phyloP scores from a whole-genome alignment of 2,329 filamentous ascomycete genomes.

The Bretziella fagacearum region DNA sequence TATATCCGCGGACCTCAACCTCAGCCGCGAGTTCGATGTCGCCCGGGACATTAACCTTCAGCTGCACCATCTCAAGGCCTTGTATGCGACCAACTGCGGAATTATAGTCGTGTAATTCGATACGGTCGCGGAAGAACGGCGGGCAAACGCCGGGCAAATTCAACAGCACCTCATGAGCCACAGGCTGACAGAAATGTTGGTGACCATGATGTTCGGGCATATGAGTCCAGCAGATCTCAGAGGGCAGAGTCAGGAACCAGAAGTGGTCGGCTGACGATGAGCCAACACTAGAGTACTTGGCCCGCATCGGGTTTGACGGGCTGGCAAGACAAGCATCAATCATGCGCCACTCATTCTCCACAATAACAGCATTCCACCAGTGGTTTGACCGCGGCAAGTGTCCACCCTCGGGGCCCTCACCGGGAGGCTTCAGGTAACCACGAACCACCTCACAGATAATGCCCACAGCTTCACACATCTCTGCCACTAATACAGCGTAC shows the following conservation, averaged over 20 bases:
- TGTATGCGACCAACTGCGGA: constrained; percentile 74
- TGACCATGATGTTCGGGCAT: constrained; percentile 74
- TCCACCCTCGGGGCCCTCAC: constrained; percentile 64
- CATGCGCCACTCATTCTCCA: constrained; percentile 91
- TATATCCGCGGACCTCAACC: constrained; percentile 68
- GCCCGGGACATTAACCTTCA: constrained; percentile 71
- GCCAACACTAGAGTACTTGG: constrained; percentile 56
- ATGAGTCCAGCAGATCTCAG: constrained; percentile 90
- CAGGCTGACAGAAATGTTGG: constrained; percentile 81
- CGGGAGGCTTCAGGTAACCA: constrained; percentile 81
- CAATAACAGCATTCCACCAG: constrained; percentile 90
- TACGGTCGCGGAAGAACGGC: constrained; percentile 64
- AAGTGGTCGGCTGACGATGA: constrained; percentile 61
- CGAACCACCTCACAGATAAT: constrained; percentile 73
- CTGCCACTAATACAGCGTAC: constrained; percentile 70
- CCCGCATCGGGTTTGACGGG: constrained; percentile 71
- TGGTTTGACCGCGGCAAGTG: constrained; percentile 81
- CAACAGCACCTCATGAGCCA: constrained; percentile 70
- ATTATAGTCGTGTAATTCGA: constrained; percentile 79
- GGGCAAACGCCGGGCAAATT: constrained; percentile 76
- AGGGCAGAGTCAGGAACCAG: constrained; percentile 84
- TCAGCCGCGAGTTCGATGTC: constrained; percentile 89
- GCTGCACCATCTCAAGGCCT: constrained; percentile 80
- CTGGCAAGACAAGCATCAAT: constrained; percentile 88
- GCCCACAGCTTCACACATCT: constrained; percentile 87